A percentile compares a stretch with the other conserved stretches of the same genome.
phyloP scores from a whole-genome alignment of 2,329 filamentous ascomycete genomes.

The Fusarium torreyae region DNA sequence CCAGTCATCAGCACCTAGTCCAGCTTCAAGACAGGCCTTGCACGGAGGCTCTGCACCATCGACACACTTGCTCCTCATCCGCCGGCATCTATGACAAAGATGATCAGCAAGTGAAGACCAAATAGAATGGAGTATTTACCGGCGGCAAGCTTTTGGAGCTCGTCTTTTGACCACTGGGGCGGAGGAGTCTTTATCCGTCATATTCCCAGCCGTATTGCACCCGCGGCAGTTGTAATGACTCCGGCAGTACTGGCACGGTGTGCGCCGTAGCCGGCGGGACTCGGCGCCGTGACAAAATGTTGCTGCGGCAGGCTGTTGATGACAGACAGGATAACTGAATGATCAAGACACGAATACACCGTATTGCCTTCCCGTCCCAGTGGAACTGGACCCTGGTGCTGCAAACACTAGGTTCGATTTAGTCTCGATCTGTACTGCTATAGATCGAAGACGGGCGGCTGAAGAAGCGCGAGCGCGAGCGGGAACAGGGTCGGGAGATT shows the following conservation, averaged over 20 bases:
- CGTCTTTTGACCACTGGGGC: conserved; percentile 61
- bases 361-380: conserved; percentile 12
- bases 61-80: conserved; percentile 70
- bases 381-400: conserved; percentile 25
- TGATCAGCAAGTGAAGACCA: conserved; percentile 11
- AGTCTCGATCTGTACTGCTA: conserved; percentile 6
- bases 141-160: conserved; percentile 68
- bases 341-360: conserved; percentile 1
- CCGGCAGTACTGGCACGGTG: not conserved
- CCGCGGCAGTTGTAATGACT: conserved; percentile 3
- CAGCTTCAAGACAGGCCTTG: conserved; percentile 66
- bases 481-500: conserved; percentile 32
- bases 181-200: conserved; percentile 27
- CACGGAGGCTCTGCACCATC: conserved; percentile 65
- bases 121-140: conserved; percentile 55
- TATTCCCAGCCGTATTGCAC: conserved; percentile 12
- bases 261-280: not conserved
- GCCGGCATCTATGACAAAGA: conserved; percentile 63
- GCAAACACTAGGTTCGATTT: conserved; percentile 27
- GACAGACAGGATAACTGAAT: not conserved
- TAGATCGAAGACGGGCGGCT: conserved; percentile 18
- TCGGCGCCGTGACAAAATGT: not conserved
- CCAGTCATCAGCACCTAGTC: conserved; percentile 66
- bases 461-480: conserved; percentile 24
- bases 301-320: conserved; percentile 6